A percentile compares a stretch with the other conserved stretches of the same genome.
Conservation (phyloP, 2,329 filamentous ascomycete species). For the Bimuria novae-zelandiae region DNA sequence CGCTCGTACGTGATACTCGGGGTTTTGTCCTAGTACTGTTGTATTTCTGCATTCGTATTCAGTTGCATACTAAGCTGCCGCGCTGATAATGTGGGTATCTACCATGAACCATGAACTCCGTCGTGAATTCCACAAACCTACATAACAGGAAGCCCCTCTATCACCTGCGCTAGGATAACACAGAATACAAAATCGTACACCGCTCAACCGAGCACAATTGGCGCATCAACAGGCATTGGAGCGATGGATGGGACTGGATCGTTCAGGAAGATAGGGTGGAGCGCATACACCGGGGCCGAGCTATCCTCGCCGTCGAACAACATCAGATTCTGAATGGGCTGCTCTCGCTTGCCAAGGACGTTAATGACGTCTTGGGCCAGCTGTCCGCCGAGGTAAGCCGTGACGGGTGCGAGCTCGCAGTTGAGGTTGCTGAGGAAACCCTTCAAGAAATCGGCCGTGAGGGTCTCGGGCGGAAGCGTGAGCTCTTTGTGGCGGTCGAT, state of each 20-base stretch:
- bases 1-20: no score
- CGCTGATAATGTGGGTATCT: slow-evolving; percentile 1
- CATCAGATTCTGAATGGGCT: slow-evolving; percentile 93
- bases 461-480: slow-evolving; percentile 50
- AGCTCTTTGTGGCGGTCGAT: slow-evolving; percentile 76
- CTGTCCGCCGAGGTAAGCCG: slow-evolving; percentile 86
- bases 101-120: neutral
- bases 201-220: slow-evolving; percentile 20
- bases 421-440: slow-evolving; percentile 86
- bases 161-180: no score
- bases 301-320: slow-evolving; percentile 86
- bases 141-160: no score
- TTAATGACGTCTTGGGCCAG: slow-evolving; percentile 98
- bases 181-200: neutral
- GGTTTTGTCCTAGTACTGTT: no score
- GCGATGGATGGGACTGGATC: slow-evolving; percentile 30
- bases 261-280: slow-evolving; percentile 68
- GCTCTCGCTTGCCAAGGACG: slow-evolving; percentile 85
- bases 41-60: no score
- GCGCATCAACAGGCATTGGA: slow-evolving; percentile 28
- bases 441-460: slow-evolving; percentile 68
- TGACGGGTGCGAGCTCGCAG: slow-evolving; percentile 82
- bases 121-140: neutral
- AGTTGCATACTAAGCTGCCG: neutral
- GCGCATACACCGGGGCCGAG: slow-evolving; percentile 76